phyloP scores from a whole-genome alignment of 2,329 filamentous ascomycete genomes.

The Pseudopithomyces chartarum region DNA sequence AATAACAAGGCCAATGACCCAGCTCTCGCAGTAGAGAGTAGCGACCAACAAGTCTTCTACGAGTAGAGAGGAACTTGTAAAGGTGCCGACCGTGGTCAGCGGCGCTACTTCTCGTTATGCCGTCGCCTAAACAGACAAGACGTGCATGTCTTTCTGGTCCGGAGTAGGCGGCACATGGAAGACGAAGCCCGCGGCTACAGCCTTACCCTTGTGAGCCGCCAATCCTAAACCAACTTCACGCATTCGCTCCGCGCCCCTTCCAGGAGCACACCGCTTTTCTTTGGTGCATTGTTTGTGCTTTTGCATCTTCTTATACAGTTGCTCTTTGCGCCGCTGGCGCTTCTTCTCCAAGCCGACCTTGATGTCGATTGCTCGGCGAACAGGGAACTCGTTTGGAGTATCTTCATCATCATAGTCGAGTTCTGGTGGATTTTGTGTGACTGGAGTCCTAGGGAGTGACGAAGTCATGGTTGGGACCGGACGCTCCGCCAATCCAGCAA shows the following conservation, averaged over 20 bases:
- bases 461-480: slow-evolving; percentile 78
- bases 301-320: slow-evolving; percentile 88
- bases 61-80: slow-evolving; percentile 27
- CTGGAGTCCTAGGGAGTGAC: slow-evolving; percentile 80
- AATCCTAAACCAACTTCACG: slow-evolving; percentile 86
- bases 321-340: slow-evolving; percentile 89
- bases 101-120: slow-evolving; percentile 36
- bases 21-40: slow-evolving; percentile 29
- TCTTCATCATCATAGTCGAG: slow-evolving; percentile 47
- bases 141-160: slow-evolving; percentile 48
- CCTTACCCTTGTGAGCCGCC: slow-evolving; percentile 71
- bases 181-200: slow-evolving; percentile 25
- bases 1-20: not conserved
- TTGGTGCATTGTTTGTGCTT: slow-evolving; percentile 82
- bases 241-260: slow-evolving; percentile 93
- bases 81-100: slow-evolving; percentile 39
- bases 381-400: slow-evolving; percentile 60
- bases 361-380: slow-evolving; percentile 95
- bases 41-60: slow-evolving; percentile 43
- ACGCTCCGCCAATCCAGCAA: slow-evolving; percentile 62
- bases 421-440: slow-evolving; percentile 41
- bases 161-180: slow-evolving; percentile 30
- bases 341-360: slow-evolving; percentile 90
- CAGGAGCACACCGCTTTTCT: slow-evolving; percentile 73
- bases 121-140: slow-evolving; percentile 48